A percentile compares a stretch with the other conserved stretches of the same genome.
These are phyloP conservation scores for Fusarium acutatum DNA, from an alignment of 2,329 filamentous ascomycete species.

Conservation along the genomic window DNA sequence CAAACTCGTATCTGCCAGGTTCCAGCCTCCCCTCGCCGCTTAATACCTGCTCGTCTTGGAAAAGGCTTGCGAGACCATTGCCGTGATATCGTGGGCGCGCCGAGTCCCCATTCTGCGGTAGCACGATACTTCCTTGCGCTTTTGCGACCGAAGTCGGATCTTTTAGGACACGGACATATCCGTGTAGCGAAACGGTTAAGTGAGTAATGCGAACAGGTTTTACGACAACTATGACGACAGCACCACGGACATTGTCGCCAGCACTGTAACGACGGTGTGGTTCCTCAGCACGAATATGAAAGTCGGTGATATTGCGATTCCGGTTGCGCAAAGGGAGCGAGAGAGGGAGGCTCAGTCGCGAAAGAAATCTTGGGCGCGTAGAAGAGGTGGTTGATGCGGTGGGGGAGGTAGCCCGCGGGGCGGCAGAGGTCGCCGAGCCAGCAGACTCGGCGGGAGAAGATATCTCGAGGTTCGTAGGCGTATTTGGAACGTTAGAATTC, in stretches of 20 bases:
- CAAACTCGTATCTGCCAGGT: conserved; percentile 80
- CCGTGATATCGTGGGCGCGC: conserved; percentile 68
- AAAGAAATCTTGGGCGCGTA: conserved; percentile 55
- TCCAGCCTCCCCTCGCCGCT: conserved; percentile 81
- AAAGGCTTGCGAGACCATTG: conserved; percentile 81
- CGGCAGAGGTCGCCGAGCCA: conserved; percentile 46
- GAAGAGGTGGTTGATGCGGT: conserved; percentile 37
- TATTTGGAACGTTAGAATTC: conserved; percentile 49
- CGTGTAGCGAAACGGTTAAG: conserved; percentile 79
- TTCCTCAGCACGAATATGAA: conserved; percentile 79
- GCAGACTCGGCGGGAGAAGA: conserved; percentile 45
- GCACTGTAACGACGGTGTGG: conserved; percentile 80
- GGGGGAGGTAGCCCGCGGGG: conserved; percentile 32
- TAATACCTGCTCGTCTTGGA: conserved; percentile 82
- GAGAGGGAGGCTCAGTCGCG: conserved; percentile 61
- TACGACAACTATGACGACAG: conserved; percentile 75
- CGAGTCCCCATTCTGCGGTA: conserved; percentile 50
- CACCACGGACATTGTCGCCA: conserved; percentile 77
- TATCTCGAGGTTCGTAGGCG: conserved; percentile 50
- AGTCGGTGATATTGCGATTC: conserved; percentile 76
- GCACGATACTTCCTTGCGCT: conserved; percentile 55
- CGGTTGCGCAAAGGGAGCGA: conserved; percentile 60
- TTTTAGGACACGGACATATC: conserved; percentile 82
- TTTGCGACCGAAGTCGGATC: conserved; percentile 67
- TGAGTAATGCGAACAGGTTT: conserved; percentile 83